phyloP scores from a whole-genome alignment of 768 basidiomycete genomes.

The Ramaria sp. region DNA sequence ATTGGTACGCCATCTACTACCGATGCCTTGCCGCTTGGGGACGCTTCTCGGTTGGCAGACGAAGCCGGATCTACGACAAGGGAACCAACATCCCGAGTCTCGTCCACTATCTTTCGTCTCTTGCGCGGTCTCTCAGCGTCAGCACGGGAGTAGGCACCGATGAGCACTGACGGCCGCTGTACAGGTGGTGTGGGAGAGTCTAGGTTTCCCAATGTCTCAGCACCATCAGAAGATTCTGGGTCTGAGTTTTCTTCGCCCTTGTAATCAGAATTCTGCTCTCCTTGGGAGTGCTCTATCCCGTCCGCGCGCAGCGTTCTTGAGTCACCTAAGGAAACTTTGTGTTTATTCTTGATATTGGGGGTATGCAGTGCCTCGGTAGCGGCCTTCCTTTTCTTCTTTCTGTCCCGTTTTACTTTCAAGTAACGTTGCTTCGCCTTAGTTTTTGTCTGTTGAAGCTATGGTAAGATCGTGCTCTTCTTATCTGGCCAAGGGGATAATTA shows the following conservation, averaged over 20 bases:
- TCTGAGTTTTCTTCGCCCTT: background rate
- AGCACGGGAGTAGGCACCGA: no score
- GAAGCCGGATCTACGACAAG: background rate
- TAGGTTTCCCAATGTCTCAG: background rate
- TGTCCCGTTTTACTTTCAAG: constrained; percentile 58
- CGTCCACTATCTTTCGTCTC: constrained; percentile 27
- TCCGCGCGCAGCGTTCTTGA: no score
- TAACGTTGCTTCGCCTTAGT: constrained; percentile 68
- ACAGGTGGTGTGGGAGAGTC: background rate
- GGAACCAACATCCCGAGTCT: constrained; percentile 12
- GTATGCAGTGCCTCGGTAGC: constrained; percentile 18
- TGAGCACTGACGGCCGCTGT: background rate
- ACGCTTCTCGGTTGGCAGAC: background rate
- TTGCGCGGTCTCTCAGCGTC: constrained; percentile 31
- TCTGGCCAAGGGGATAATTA: background rate
- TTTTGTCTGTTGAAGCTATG: constrained; percentile 30
- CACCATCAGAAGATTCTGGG: background rate
- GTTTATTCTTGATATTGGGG: background rate
- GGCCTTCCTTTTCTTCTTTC: constrained; percentile 44
- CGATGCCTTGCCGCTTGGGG: background rate
- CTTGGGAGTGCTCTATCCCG: background rate
- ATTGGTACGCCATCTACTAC: constrained; percentile 1
- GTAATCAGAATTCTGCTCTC: background rate
- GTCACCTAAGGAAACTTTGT: no score
- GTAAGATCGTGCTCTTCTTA: no score